phyloP scores from a whole-genome alignment of 352 stramenopile species.

The Globisporangium cystogenes region DNA sequence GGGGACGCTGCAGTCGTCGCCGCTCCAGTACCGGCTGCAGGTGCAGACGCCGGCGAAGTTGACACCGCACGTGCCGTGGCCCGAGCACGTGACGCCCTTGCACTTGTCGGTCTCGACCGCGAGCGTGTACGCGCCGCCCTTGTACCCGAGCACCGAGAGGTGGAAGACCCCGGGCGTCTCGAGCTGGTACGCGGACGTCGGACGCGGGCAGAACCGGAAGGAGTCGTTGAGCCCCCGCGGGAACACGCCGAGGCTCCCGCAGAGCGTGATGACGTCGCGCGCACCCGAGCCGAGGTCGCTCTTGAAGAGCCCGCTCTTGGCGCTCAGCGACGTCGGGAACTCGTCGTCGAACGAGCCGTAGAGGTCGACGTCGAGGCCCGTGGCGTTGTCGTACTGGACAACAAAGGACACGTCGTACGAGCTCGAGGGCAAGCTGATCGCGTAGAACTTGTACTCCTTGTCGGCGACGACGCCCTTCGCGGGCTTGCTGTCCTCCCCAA shows the following conservation, averaged over 20 bases:
- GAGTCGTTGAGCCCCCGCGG: constrained; percentile 51
- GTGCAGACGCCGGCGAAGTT: constrained; percentile 61
- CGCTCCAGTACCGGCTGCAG: constrained; percentile 73
- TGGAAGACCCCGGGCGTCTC: constrained; percentile 63
- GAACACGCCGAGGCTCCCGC: constrained; percentile 56
- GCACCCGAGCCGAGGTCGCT: constrained; percentile 38
- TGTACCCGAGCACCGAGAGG: constrained; percentile 61
- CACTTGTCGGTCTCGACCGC: constrained; percentile 63
- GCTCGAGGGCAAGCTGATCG: constrained; percentile 48
- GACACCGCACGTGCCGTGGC: constrained; percentile 51
- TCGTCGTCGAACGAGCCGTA: constrained; percentile 69
- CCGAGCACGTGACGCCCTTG: constrained; percentile 47
- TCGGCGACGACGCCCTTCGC: constrained; percentile 19
- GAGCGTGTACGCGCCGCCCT: constrained; percentile 26
- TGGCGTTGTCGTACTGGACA: constrained; percentile 23
- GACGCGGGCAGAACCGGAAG: constrained; percentile 43
- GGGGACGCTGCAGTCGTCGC: constrained; percentile 63
- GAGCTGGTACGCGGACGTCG: constrained; percentile 45
- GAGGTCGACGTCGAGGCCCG: constrained; percentile 43
- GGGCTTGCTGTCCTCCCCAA: constrained; percentile 19
- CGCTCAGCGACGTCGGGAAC: constrained; percentile 44
- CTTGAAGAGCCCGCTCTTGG: constrained; percentile 37
- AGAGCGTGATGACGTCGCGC: constrained; percentile 60
- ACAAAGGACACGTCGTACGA: constrained; percentile 69
- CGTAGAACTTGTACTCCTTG: constrained; percentile 75